Evolutionary conservation across 2,329 filamentous ascomycete species (phyloP).

Genomic region (Neonectria neomacrospora): DNA sequence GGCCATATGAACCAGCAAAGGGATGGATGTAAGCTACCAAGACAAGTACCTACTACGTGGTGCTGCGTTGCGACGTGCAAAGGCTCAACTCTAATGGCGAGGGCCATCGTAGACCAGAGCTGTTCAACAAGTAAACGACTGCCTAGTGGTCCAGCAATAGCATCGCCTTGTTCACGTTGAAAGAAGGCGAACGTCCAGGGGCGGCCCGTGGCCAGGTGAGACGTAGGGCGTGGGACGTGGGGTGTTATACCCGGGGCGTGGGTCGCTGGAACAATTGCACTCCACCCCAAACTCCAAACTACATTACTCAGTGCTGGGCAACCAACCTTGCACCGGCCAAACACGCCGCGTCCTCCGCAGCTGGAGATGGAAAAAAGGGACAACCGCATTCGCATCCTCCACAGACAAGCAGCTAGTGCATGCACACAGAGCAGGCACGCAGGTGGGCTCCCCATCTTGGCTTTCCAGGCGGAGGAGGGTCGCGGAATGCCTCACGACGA

Average conservation of each 20-base stretch:
- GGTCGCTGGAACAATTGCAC: conserved; percentile 1
- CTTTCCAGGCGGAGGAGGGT: conserved; percentile 4
- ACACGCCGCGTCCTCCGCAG: conserved; percentile 7
- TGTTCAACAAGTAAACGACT: not conserved
- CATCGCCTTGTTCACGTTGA: not conserved
- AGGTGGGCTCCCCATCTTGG: conserved; percentile 3
- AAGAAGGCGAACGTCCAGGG: not conserved
- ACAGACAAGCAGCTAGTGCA: not conserved
- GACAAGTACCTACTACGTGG: no score
- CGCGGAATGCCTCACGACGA: conserved; percentile 14
- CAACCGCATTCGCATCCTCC: not conserved
- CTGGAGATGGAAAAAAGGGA: not conserved
- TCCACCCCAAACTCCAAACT: conserved; percentile 17
- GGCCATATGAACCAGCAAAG: conserved; percentile 11
- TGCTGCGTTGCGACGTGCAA: not conserved
- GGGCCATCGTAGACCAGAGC: not conserved
- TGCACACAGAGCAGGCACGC: not conserved
- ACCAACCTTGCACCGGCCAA: conserved; percentile 12
- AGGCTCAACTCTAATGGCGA: not conserved
- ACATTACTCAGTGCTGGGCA: conserved; percentile 12
- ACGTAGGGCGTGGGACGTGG: not conserved
- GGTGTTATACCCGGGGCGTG: not conserved
- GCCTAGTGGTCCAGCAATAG: not conserved
- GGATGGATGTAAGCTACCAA: not conserved
- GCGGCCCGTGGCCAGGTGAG: not conserved